Base-by-base conservation (phyloP, 805 yeast genomes). In the Pichia deserticola region DNA sequence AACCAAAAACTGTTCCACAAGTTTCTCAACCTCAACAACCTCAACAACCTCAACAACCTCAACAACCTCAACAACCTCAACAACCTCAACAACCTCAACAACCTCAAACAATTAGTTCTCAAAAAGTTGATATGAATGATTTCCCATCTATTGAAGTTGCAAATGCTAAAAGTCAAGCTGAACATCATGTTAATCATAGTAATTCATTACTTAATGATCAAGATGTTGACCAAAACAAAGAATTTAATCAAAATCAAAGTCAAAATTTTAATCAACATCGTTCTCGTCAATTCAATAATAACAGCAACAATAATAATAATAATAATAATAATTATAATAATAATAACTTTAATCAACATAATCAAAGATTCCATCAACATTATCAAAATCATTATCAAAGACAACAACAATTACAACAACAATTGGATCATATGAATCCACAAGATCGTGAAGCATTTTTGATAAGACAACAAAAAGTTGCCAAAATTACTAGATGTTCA, bases 401-500 rank as follows among this genome's bases (percentile, higher is more conserved):
- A 36, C 66, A 61, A 37, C 59, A 56, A 25, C 64, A 59, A 30
- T 46, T 54, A 36, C 67, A 65, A 49, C 66, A 62, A 40, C 67
- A 65, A 32, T 52, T 65, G 47, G 68, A 69, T 58, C 74, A 73
- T 32, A 68, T 84, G 60, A 72, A 84, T 40, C 86, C 86, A 7
- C 92, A 84, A 60, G 90, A 86, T 62, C 83, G 83, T 63, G 83
- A 79, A 55, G 76, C 80, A 57, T 72, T 81, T 49, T 76, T 81
- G 49, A 72, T 71, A 44, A 82, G 93, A 70, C 88, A 83, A 55
- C 83, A 82, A 52, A 85, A 86, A 64, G 89, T 85, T 45, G 76
- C 81, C 43, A 76, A 84, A 55, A 86, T 89, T 59, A 75, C 86
- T 62, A 82, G 80, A 61, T 88, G 84, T 70, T 86, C 93, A 32